Evolutionary conservation across 1,284 basidiomycete genomes (phyloP).

Genomic region (Flammula alnicola): DNA sequence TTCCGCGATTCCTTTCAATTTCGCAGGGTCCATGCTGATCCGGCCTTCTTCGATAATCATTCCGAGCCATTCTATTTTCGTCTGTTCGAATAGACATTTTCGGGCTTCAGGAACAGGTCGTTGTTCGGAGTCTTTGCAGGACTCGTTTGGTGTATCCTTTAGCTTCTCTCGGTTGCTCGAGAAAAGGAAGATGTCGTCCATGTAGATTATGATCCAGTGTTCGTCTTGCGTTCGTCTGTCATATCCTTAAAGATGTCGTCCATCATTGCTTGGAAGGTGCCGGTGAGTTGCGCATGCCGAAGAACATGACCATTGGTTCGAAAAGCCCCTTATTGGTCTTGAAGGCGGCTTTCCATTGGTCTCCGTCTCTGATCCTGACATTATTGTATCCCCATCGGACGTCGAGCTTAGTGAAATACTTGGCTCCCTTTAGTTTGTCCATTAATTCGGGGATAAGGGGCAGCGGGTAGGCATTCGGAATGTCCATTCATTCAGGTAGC

Average conservation of each 20-base stretch:
- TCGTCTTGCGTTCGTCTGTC: background rate
- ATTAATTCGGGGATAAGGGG: constrained; percentile 42
- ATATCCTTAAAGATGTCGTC: background rate
- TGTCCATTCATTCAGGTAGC: constrained; percentile 12
- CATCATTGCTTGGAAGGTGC: constrained; percentile 30
- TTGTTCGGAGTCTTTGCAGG: background rate
- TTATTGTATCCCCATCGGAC: constrained; percentile 27
- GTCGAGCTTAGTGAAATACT: constrained; percentile 28
- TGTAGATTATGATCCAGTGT: constrained; percentile 18
- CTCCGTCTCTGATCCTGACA: constrained; percentile 22
- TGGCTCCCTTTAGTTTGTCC: constrained; percentile 28
- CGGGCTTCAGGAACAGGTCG: constrained; percentile 21
- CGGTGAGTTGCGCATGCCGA: constrained; percentile 37
- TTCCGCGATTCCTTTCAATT: constrained; percentile 21
- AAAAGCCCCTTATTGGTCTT: constrained; percentile 18
- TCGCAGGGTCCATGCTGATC: constrained; percentile 22
- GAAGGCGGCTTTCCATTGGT: constrained; percentile 25
- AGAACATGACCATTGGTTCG: constrained; percentile 37
- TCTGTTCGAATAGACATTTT: constrained; percentile 26
- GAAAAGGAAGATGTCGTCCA: background rate
- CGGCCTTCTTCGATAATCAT: constrained; percentile 19
- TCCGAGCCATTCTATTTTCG: constrained; percentile 28
- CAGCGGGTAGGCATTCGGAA: constrained; percentile 31
- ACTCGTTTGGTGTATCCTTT: background rate
- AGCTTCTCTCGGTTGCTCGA: background rate